Evolutionary conservation across 2,329 filamentous ascomycete species (phyloP).

Genomic region (Trichoderma lentiforme): DNA sequence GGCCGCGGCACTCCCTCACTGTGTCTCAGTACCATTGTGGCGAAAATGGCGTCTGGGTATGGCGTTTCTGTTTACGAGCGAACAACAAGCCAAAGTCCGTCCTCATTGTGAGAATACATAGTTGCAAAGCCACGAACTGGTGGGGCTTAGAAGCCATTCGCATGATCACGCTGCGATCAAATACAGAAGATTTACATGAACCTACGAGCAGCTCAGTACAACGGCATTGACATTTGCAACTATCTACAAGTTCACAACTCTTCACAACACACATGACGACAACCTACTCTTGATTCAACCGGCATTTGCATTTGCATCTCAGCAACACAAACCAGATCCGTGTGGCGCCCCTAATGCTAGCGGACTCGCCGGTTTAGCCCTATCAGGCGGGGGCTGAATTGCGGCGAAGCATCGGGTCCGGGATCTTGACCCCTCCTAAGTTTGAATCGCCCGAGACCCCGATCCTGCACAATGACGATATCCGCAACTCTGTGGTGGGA

Average conservation of each 20-base stretch:
- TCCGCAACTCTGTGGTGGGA: not conserved
- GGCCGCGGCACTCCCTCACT: not conserved
- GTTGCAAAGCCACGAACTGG: not conserved
- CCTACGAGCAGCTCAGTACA: not conserved
- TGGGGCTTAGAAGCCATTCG: not conserved
- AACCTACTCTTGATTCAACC: not conserved
- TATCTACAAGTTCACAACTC: not conserved
- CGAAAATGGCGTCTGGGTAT: not conserved
- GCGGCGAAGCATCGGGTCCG: conserved; percentile 8
- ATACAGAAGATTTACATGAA: not conserved
- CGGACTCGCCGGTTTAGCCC: not conserved
- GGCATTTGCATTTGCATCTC: not conserved
- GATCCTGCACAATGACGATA: not conserved
- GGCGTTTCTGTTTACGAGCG: not conserved
- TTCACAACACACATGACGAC: not conserved
- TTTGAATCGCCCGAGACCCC: conserved; percentile 3
- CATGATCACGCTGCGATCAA: not conserved
- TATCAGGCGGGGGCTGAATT: not conserved
- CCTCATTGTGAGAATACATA: not conserved
- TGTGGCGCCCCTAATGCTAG: not conserved
- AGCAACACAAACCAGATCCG: not conserved
- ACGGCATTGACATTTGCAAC: not conserved
- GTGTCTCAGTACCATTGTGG: not conserved
- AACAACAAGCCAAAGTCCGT: not conserved
- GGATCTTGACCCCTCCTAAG: not conserved